Percentiles rank a stretch among this genome's conserved stretches.
phyloP scores from a whole-genome alignment of 2,329 filamentous ascomycete species.

The Fusarium sp. region DNA sequence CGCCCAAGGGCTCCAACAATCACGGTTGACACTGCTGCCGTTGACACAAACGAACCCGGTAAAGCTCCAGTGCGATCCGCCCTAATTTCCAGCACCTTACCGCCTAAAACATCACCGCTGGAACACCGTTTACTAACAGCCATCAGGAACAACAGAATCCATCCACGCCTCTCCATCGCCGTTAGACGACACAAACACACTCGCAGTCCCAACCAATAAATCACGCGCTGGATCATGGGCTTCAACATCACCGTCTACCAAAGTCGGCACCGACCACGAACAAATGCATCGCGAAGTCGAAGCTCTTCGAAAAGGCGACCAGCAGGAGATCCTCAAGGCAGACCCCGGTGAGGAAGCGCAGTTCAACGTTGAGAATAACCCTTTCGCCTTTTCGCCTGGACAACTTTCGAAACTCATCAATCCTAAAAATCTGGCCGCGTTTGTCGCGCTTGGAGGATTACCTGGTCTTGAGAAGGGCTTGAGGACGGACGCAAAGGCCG shows the following conservation, averaged over 20 bases:
- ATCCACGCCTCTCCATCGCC: slow-evolving; percentile 28
- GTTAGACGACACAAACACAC: slow-evolving; percentile 32
- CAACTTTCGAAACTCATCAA: slow-evolving; percentile 85
- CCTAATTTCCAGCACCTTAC: background rate
- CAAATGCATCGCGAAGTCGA: slow-evolving; percentile 25
- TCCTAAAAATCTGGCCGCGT: slow-evolving; percentile 83
- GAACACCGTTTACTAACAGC: background rate
- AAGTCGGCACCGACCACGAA: slow-evolving; percentile 35
- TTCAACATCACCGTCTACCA: slow-evolving; percentile 32
- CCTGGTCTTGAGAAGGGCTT: slow-evolving; percentile 79
- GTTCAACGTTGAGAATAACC: slow-evolving; percentile 78
- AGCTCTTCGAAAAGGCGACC: slow-evolving; percentile 35
- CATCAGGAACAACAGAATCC: slow-evolving; percentile 18
- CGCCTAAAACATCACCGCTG: background rate
- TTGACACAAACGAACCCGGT: slow-evolving; percentile 35
- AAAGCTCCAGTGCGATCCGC: slow-evolving; percentile 37
- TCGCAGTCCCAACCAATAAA: slow-evolving; percentile 26
- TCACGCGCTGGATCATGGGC: slow-evolving; percentile 32
- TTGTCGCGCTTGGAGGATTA: slow-evolving; percentile 79
- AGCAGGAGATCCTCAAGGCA: slow-evolving; percentile 62
- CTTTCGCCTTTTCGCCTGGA: slow-evolving; percentile 83
- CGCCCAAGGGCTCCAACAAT: slow-evolving; percentile 37
- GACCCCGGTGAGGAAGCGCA: slow-evolving; percentile 78
- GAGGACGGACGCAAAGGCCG: slow-evolving; percentile 73
- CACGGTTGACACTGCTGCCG: slow-evolving; percentile 37